These are phyloP conservation scores for Claviceps monticola DNA, from an alignment of 2,329 filamentous ascomycete genomes.

Conservation along the genomic window DNA sequence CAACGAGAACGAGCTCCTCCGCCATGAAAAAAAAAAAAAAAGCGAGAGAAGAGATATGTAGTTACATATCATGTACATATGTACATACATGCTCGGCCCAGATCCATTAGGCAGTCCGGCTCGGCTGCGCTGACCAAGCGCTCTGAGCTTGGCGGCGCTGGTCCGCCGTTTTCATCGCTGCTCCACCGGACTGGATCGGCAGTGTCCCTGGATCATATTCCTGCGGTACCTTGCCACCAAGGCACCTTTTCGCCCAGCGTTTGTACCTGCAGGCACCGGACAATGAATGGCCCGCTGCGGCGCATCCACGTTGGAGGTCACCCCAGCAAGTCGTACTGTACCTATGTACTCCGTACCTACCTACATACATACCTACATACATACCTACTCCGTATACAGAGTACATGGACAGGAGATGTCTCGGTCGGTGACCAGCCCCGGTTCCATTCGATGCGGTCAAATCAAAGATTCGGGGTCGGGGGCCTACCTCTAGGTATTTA, in stretches of 20 bases:
- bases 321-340: background rate
- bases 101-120: background rate
- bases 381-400: too few species aligned
- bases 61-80: too few species aligned
- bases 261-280: constrained; percentile 7
- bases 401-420: background rate
- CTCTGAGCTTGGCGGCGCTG: background rate
- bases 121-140: background rate
- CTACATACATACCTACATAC: too few species aligned
- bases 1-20: too few species aligned
- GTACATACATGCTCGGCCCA: too few species aligned
- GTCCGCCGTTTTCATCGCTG: background rate
- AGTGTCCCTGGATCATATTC: constrained; percentile 1
- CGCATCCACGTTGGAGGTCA: constrained; percentile 2
- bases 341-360: too few species aligned
- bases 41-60: too few species aligned
- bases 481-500: too few species aligned
- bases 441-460: too few species aligned
- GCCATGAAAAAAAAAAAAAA: too few species aligned
- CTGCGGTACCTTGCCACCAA: background rate
- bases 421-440: too few species aligned
- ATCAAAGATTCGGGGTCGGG: too few species aligned
- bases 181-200: constrained; percentile 1
- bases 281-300: constrained; percentile 3
- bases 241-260: background rate